Evolutionary conservation across 2,329 filamentous ascomycete genomes (phyloP).

Genomic region (Graphilbum fragrans): DNA sequence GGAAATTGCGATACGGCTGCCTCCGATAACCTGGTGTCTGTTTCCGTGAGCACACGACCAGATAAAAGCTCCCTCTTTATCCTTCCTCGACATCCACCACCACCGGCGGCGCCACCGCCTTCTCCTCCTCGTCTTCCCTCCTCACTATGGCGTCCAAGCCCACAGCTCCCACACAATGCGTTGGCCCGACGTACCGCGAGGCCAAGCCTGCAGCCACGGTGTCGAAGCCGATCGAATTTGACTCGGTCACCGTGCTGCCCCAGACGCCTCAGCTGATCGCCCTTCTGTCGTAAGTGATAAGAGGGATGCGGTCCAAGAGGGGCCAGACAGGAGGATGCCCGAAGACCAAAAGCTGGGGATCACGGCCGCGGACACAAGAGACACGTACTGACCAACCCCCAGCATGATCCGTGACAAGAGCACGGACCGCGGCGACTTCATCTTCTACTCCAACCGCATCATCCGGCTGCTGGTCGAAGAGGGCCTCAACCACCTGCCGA

Average conservation of each 20-base stretch:
- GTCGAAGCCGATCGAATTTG: conserved; percentile 66
- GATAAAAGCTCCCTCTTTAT: background rate
- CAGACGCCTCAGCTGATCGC: conserved; percentile 97
- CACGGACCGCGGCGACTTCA: conserved; percentile 89
- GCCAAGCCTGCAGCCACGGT: conserved; percentile 74
- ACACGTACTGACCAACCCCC: conserved; percentile 1
- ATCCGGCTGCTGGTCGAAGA: conserved; percentile 95
- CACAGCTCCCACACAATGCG: conserved; percentile 44
- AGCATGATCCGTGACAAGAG: conserved; percentile 93
- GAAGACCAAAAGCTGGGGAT: background rate
- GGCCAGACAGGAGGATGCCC: background rate
- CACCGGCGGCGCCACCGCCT: too few species aligned
- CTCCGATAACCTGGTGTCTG: too few species aligned
- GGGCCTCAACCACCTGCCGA: conserved; percentile 89
- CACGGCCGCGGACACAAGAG: too few species aligned
- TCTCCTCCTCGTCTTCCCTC: background rate
- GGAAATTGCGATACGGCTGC: too few species aligned
- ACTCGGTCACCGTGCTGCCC: conserved; percentile 80
- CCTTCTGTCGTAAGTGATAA: conserved; percentile 72
- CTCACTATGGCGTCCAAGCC: conserved; percentile 21
- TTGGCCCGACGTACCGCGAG: conserved; percentile 70
- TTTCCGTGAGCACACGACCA: too few species aligned
- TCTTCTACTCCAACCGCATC: conserved; percentile 98
- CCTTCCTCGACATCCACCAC: background rate
- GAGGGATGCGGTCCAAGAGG: too few species aligned